A percentile compares a stretch with the other conserved stretches of the same genome.
These are phyloP conservation scores for Metschnikowia chrysomelidarum DNA, from an alignment of 805 yeast genomes.

Conservation along the genomic window DNA sequence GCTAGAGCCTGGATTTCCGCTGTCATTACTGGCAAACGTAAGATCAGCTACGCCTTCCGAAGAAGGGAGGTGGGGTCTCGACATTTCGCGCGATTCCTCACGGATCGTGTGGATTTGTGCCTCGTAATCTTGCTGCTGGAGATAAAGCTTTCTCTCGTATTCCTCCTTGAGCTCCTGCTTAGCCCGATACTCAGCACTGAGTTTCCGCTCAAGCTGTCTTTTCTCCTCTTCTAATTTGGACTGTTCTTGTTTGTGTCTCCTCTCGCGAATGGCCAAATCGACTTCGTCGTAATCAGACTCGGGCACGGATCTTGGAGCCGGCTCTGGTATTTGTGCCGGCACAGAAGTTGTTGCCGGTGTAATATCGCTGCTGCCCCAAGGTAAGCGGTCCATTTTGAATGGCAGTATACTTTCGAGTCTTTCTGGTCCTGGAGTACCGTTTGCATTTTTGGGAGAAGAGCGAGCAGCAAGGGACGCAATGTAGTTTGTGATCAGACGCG, in stretches of 20 bases:
- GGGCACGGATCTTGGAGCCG: neutral
- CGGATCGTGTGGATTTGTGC: constrained; percentile 7
- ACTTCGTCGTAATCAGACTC: constrained; percentile 5
- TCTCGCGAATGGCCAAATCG: constrained; percentile 8
- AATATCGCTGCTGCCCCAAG: too few relatives aligned
- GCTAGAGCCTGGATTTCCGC: neutral
- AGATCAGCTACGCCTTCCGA: constrained; percentile 1
- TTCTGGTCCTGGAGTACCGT: too few relatives aligned
- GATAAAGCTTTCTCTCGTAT: constrained; percentile 13
- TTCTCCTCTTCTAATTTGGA: constrained; percentile 1
- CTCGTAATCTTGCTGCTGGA: constrained; percentile 9
- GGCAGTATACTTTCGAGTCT: too few relatives aligned
- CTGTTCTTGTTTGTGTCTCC: constrained; percentile 7
- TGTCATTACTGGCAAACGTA: neutral
- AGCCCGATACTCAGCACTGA: neutral
- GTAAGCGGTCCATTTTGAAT: too few relatives aligned
- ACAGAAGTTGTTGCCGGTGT: too few relatives aligned
- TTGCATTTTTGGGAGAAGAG: too few relatives aligned
- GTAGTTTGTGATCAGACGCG: constrained; percentile 5
- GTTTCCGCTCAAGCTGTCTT: constrained; percentile 7
- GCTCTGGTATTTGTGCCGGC: too few relatives aligned
- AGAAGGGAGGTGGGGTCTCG: constrained; percentile 4
- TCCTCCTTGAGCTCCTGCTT: constrained; percentile 1
- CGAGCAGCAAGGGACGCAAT: constrained; percentile 1
- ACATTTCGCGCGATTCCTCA: constrained; percentile 2